Conservation (phyloP, 371 early-diverging fungal species). For the Blastocladiella emersonii region DNA sequence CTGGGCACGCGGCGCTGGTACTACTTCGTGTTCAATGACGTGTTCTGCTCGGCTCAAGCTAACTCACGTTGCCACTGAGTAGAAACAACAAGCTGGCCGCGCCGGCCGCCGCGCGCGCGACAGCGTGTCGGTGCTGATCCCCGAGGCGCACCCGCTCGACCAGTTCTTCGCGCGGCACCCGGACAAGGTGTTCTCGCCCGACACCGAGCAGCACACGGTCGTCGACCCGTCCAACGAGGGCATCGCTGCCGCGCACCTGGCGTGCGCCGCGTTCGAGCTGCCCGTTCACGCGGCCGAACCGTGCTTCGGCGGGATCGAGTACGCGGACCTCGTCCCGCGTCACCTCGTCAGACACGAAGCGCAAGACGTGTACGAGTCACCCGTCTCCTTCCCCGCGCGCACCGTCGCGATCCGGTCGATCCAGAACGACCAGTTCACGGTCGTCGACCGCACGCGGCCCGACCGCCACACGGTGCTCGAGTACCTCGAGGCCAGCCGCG, state of each 20-base stretch:
- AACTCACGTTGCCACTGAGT: conserved; percentile 1
- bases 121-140: conserved; percentile 39
- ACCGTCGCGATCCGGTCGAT: conserved; percentile 16
- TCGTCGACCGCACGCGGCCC: conserved; percentile 7
- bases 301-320: not conserved
- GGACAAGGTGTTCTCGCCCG: conserved; percentile 8
- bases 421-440: conserved; percentile 10
- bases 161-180: conserved; percentile 1
- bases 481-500: conserved; percentile 17
- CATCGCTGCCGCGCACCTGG: conserved; percentile 15
- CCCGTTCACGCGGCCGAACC: conserved; percentile 7
- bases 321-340: not conserved
- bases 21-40: conserved; percentile 13
- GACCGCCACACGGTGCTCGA: conserved; percentile 12
- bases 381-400: conserved; percentile 11
- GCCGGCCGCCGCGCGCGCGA: conserved; percentile 47
- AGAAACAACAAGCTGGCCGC: conserved; percentile 54
- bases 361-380: not conserved
- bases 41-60: not conserved
- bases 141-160: conserved; percentile 31
- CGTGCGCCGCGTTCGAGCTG: conserved; percentile 26
- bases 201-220: not conserved
- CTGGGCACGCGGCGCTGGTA: conserved; percentile 13
- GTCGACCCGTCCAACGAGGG: conserved; percentile 5
- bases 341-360: not conserved